phyloP scores from a whole-genome alignment of 2,329 filamentous ascomycete species.

The Aspergillus alliaceus region DNA sequence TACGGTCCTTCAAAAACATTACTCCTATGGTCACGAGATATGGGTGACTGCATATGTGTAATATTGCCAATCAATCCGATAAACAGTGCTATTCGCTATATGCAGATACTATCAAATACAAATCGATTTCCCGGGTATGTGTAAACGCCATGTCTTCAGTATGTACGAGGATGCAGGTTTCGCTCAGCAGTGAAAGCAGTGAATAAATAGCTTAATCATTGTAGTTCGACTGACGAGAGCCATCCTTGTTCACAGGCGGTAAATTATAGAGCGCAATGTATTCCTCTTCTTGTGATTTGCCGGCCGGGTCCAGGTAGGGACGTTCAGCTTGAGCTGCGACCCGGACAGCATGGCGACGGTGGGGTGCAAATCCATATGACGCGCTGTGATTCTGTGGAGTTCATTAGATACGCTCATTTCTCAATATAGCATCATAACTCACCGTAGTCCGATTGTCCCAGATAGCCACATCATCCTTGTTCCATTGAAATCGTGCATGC shows the following conservation, averaged over 20 bases:
- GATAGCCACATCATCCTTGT: constrained; percentile 63
- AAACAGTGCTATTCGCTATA: not conserved
- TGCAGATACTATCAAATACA: not conserved
- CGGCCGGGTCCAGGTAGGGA: constrained; percentile 44
- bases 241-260: constrained; percentile 56
- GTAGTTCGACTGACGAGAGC: constrained; percentile 56
- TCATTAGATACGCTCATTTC: not conserved
- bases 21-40: not conserved
- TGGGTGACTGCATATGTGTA: not conserved
- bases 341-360: constrained; percentile 56
- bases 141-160: constrained; percentile 1
- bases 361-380: constrained; percentile 58
- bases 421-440: constrained; percentile 16
- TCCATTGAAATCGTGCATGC: constrained; percentile 67
- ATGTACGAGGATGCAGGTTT: not conserved
- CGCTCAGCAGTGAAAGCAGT: not conserved
- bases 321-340: constrained; percentile 50
- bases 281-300: constrained; percentile 57
- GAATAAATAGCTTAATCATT: constrained; percentile 45
- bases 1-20: not conserved
- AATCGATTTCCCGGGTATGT: not conserved
- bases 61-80: not conserved
- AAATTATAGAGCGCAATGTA: constrained; percentile 48
- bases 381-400: constrained; percentile 52
- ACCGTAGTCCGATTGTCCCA: constrained; percentile 66